phyloP scores from a whole-genome alignment of 331 rosid species.

The Acacia pycnantha region DNA sequence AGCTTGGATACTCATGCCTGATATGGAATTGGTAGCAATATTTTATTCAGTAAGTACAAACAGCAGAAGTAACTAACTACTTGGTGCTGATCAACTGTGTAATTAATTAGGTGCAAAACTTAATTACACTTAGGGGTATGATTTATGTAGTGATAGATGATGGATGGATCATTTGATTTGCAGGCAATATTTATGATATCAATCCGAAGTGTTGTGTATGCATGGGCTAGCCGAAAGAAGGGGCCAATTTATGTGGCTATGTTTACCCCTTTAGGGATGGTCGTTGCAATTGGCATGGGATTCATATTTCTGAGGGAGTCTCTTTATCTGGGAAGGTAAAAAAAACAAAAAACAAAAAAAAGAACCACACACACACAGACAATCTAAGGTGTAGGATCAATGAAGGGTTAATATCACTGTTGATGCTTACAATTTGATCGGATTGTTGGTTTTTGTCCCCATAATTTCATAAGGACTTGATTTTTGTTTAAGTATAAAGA shows the following conservation, averaged over 20 bases:
- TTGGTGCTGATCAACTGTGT: not conserved
- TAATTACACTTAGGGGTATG: not conserved
- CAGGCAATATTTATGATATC: slow-evolving; percentile 27
- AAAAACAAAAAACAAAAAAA: too few relatives aligned
- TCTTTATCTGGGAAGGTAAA: slow-evolving; percentile 42
- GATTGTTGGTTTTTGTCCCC: too few relatives aligned
- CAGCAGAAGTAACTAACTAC: not conserved
- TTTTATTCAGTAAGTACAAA: slow-evolving; percentile 23
- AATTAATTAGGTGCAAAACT: not conserved
- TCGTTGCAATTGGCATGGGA: slow-evolving; percentile 42
- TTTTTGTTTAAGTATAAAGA: too few relatives aligned
- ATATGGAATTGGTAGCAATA: slow-evolving; percentile 31
- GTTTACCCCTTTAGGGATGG: slow-evolving; percentile 44
- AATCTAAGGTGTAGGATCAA: not conserved
- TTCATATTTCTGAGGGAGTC: slow-evolving; percentile 36
- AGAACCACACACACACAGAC: not conserved
- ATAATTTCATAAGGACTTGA: too few relatives aligned
- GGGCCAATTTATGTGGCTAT: slow-evolving; percentile 45
- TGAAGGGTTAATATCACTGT: too few relatives aligned
- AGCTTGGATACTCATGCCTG: slow-evolving; percentile 38
- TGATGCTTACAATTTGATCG: too few relatives aligned
- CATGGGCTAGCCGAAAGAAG: slow-evolving; percentile 41
- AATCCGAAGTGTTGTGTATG: slow-evolving; percentile 22
- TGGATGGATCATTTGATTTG: not conserved
- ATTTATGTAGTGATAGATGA: not conserved